phyloP scores from a whole-genome alignment of 2,329 filamentous ascomycete genomes.

The Coniosporium tulheliwenetii region DNA sequence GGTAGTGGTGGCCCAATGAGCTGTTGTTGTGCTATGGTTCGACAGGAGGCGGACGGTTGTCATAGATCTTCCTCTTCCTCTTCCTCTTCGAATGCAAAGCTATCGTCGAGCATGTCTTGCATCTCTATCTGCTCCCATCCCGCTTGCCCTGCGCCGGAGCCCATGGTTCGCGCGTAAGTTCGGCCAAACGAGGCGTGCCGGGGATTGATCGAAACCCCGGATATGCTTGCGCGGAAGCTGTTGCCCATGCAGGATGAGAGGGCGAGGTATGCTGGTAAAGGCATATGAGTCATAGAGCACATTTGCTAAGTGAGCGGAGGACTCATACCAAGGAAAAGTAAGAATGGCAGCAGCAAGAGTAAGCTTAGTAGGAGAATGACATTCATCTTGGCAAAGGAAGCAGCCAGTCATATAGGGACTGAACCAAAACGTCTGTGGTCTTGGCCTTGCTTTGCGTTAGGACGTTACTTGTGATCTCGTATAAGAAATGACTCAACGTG shows the following conservation, averaged over 20 bases:
- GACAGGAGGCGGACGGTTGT: no score
- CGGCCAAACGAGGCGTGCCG: constrained; percentile 34
- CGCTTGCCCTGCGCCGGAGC: constrained; percentile 12
- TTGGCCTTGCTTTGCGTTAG: neutral
- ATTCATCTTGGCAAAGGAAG: neutral
- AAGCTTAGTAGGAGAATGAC: neutral
- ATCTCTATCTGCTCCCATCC: constrained; percentile 21
- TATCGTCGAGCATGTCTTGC: constrained; percentile 39
- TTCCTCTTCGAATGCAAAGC: constrained; percentile 2
- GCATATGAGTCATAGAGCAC: neutral
- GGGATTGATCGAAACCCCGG: constrained; percentile 25
- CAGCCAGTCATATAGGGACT: neutral
- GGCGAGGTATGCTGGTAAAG: constrained; percentile 30
- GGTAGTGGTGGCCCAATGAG: neutral
- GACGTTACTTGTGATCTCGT: neutral
- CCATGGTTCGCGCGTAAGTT: constrained; percentile 40
- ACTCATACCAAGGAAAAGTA: neutral
- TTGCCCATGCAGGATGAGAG: constrained; percentile 41
- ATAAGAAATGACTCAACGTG: neutral
- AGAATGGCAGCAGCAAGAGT: neutral
- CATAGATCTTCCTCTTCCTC: constrained; percentile 10
- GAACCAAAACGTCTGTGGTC: neutral
- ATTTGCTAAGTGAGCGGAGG: neutral
- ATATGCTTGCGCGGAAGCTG: constrained; percentile 28
- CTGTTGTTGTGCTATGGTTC: no score